These are phyloP conservation scores for Aspergillus pseudoviridinutans DNA, from an alignment of 2,329 filamentous ascomycete genomes.

Conservation along the genomic window DNA sequence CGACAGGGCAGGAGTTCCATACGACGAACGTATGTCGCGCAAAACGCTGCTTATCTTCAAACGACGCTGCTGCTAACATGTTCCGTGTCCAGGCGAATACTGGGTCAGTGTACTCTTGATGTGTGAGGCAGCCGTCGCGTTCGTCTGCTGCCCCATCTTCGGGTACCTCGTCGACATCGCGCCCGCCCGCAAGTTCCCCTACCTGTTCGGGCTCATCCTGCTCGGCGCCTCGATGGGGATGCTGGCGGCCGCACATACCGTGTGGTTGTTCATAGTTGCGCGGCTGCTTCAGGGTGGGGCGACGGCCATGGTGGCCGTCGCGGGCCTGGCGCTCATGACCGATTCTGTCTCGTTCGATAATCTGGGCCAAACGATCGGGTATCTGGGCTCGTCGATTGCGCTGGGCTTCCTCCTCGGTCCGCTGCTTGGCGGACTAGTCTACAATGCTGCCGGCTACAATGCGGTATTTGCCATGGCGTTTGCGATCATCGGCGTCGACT, in stretches of 20 bases:
- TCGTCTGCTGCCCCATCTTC: conserved; percentile 26
- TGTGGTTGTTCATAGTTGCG: conserved; percentile 49
- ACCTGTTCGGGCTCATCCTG: conserved; percentile 53
- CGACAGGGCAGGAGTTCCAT: conserved; percentile 21
- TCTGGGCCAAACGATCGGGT: conserved; percentile 59
- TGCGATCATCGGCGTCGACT: conserved; percentile 54
- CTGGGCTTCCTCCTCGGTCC: conserved; percentile 56
- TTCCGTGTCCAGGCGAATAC: conserved; percentile 18
- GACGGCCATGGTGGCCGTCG: conserved; percentile 57
- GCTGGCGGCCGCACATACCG: conserved; percentile 48
- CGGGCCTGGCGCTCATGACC: conserved; percentile 55
- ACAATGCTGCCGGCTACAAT: conserved; percentile 54
- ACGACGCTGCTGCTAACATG: background rate
- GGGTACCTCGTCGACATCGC: conserved; percentile 26
- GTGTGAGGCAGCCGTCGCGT: conserved; percentile 23
- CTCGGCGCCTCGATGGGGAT: conserved; percentile 54
- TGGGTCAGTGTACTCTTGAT: conserved; percentile 29
- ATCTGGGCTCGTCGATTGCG: conserved; percentile 53
- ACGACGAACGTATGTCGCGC: conserved; percentile 19
- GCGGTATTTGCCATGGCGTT: conserved; percentile 58
- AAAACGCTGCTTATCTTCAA: background rate
- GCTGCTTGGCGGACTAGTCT: conserved; percentile 57
- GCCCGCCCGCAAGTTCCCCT: conserved; percentile 51
- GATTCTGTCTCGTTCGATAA: conserved; percentile 56
- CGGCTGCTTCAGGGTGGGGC: conserved; percentile 56